Conservation (phyloP, 331 rosid species). For the Acacia pycnantha region DNA sequence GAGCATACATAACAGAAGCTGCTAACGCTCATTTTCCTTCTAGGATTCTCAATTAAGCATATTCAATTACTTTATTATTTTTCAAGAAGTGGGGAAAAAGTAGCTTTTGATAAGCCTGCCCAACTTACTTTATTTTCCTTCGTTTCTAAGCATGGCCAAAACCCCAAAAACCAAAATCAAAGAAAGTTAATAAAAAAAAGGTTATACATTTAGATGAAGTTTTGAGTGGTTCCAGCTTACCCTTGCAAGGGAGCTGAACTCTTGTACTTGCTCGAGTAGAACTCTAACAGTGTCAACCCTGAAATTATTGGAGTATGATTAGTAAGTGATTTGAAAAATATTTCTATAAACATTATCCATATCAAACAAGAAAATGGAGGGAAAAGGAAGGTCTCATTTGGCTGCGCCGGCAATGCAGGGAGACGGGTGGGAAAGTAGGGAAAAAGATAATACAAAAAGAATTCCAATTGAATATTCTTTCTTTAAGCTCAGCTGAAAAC, state of each 20-base stretch:
- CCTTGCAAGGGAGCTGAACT: constrained; percentile 83
- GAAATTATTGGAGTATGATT: constrained; percentile 22
- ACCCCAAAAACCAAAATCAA: not conserved
- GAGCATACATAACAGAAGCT: not conserved
- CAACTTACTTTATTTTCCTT: not conserved
- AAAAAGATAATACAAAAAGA: not conserved
- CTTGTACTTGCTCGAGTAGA: constrained; percentile 70
- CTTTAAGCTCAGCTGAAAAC: not conserved
- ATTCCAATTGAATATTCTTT: not conserved
- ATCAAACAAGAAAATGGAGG: not conserved
- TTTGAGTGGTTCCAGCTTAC: constrained; percentile 34
- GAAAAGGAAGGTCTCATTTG: not conserved
- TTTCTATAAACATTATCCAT: not conserved
- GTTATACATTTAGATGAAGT: not conserved
- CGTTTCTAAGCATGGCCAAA: not conserved
- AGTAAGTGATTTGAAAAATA: not conserved
- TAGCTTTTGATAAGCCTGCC: not conserved
- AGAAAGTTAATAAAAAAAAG: not conserved
- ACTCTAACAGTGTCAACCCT: constrained; percentile 62
- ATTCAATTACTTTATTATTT: not conserved
- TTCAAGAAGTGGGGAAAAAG: not conserved
- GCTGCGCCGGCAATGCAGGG: not conserved
- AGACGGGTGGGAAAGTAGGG: not conserved
- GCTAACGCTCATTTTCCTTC: not conserved
- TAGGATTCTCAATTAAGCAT: not conserved